phyloP scores from a whole-genome alignment of 2,329 filamentous ascomycete genomes.

The Colletotrichum abscissum region DNA sequence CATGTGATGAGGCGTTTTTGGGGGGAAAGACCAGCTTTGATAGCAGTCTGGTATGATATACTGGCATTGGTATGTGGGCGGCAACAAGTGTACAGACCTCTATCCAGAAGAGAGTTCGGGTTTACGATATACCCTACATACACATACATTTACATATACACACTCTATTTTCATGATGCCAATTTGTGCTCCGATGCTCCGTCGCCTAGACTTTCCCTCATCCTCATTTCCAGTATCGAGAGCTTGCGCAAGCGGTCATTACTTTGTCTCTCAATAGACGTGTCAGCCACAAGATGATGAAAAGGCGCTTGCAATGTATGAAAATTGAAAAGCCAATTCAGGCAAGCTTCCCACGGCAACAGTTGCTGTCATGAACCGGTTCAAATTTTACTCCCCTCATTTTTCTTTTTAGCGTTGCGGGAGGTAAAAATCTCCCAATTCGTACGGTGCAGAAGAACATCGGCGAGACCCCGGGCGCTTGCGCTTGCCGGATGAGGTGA shows the following conservation, averaged over 20 bases:
- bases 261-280: too few relatives aligned
- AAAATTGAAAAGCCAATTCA: background rate
- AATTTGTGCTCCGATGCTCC: background rate
- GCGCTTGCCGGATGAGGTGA: constrained; percentile 21
- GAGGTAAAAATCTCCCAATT: constrained; percentile 26
- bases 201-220: background rate
- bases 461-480: constrained; percentile 12
- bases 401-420: constrained; percentile 4
- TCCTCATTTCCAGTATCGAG: background rate
- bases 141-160: background rate
- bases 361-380: constrained; percentile 2
- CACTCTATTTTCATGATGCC: background rate
- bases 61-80: background rate
- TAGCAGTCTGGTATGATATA: constrained; percentile 22
- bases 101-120: background rate
- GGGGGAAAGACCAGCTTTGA: constrained; percentile 24
- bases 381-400: background rate
- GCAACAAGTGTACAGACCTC: constrained; percentile 1
- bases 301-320: constrained; percentile 6
- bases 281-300: too few relatives aligned
- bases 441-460: background rate
- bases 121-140: constrained; percentile 26
- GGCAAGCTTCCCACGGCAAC: constrained; percentile 7
- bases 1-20: constrained; percentile 4
- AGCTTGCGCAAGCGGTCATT: background rate